Conservation (phyloP, 1,284 basidiomycete genomes). For the Peniophora sp. region DNA sequence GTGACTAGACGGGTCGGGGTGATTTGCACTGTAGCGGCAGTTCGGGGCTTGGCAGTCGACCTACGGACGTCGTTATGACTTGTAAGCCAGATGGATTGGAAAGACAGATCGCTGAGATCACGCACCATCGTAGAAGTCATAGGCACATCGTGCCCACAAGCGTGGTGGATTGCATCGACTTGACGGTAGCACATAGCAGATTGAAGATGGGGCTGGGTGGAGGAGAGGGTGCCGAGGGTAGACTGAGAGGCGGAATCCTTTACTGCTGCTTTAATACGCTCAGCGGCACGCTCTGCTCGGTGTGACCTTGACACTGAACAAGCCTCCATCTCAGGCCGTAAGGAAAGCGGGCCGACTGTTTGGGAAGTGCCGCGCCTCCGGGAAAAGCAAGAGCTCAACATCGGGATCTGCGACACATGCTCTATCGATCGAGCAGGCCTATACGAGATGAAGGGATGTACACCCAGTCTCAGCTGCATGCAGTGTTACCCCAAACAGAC, state of each 20-base stretch:
- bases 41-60: constrained; percentile 7
- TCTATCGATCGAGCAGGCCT: background rate
- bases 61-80: no score
- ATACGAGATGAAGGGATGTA: background rate
- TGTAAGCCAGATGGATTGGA: no score
- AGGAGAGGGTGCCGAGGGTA: constrained; percentile 1
- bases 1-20: constrained; percentile 2
- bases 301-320: no score
- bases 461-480: no score
- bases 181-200: constrained; percentile 10
- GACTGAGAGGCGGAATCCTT: background rate
- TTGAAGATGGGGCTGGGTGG: background rate
- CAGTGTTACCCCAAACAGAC: no score
- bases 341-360: no score
- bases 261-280: no score
- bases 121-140: background rate
- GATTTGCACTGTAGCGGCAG: constrained; percentile 11
- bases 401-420: background rate
- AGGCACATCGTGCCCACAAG: constrained; percentile 10
- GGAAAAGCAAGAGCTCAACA: background rate
- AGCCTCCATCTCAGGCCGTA: no score
- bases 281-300: no score
- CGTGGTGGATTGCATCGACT: background rate
- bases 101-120: no score
- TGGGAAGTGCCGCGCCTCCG: background rate